Evolutionary conservation across 2,329 filamentous ascomycete genomes (phyloP), one percentile per base, ranked within the genome.

Genomic region (Aspergillus novofumigatus): DNA sequence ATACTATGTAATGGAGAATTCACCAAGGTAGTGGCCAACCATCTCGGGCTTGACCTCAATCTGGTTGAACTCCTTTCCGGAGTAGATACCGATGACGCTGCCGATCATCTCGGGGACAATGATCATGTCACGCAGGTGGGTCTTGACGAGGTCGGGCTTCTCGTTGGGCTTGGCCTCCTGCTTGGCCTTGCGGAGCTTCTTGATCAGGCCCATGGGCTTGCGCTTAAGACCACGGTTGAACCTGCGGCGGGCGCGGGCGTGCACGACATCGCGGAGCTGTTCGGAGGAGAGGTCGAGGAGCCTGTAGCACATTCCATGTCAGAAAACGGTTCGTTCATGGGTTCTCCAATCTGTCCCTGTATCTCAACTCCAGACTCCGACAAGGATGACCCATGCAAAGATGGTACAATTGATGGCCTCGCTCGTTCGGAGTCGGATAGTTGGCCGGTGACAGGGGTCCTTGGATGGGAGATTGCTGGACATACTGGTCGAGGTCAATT

Each of bases 1-100:
- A 73, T 90, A 96, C 91, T 99, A 99, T 84, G 93, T 94, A 85
- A 99, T 99, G 70, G 92, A 97, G 87, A 99, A 99, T 84, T 99
- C 94, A 76, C 86, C 94, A 69, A 99, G 86, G 86, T 97, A 97
- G 86, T 97, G 93, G 80, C 94, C 94, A 81, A 99, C 94, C 94
- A 99, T 99, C 87, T 99, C 94, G 73, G 94, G 94, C 89, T 97
- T 97, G 85, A 99, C 94, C 83, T 99, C 94, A 74, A 99, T 92
- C 87, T 97, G 93, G 89, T 99, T 99, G 90, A 99, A 99, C 83
- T 97, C 92, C 89, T 99, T 99, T 78, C 94, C 94, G 70, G 91
- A 96, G 90, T 99, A 99, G 86, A 99, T 94, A 79, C 92, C 94
- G 75, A 99, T 90, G 75, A 99, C 93, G 81, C 86, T 90, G 75